Evolutionary conservation across 495 filamentous ascomycete genomes (phyloP).

Genomic region (Talaromyces stipitatus): DNA sequence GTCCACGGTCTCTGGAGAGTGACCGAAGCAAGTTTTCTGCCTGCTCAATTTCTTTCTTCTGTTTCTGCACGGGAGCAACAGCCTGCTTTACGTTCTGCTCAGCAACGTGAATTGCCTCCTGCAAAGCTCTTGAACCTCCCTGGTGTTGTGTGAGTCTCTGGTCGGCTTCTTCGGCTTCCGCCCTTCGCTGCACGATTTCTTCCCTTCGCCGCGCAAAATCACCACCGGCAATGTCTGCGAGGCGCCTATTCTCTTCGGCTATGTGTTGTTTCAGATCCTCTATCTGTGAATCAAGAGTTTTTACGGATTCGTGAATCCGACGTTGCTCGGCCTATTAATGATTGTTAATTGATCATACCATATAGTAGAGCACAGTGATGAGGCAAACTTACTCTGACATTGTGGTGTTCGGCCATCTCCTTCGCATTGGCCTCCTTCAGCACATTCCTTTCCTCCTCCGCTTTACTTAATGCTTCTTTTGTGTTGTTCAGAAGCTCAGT

Average conservation of each 20-base stretch:
- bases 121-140: slow-evolving; percentile 14
- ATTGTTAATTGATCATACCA: not conserved
- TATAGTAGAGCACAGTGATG: not conserved
- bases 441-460: slow-evolving; percentile 30
- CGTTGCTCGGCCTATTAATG: slow-evolving; percentile 41
- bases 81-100: slow-evolving; percentile 21
- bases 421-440: slow-evolving; percentile 31
- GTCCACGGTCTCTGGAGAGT: slow-evolving; percentile 45
- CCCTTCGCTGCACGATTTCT: slow-evolving; percentile 33
- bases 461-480: slow-evolving; percentile 37
- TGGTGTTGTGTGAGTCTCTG: slow-evolving; percentile 24
- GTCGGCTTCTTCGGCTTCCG: slow-evolving; percentile 24
- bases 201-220: slow-evolving; percentile 41
- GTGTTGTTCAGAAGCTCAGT: slow-evolving; percentile 48
- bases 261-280: slow-evolving; percentile 32
- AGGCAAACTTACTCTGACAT: slow-evolving; percentile 34
- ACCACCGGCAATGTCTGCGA: slow-evolving; percentile 46
- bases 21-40: slow-evolving; percentile 38
- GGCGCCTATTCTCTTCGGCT: slow-evolving; percentile 37
- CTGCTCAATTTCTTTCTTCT: slow-evolving; percentile 31
- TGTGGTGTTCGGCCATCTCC: slow-evolving; percentile 33
- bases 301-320: slow-evolving; percentile 37
- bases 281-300: slow-evolving; percentile 33
- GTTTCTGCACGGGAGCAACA: slow-evolving; percentile 16
- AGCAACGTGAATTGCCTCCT: slow-evolving; percentile 29